Percentiles rank a stretch among this genome's conserved stretches.
Conservation (phyloP, 495 filamentous ascomycete genomes). For the Penicillium psychrofluorescens region DNA sequence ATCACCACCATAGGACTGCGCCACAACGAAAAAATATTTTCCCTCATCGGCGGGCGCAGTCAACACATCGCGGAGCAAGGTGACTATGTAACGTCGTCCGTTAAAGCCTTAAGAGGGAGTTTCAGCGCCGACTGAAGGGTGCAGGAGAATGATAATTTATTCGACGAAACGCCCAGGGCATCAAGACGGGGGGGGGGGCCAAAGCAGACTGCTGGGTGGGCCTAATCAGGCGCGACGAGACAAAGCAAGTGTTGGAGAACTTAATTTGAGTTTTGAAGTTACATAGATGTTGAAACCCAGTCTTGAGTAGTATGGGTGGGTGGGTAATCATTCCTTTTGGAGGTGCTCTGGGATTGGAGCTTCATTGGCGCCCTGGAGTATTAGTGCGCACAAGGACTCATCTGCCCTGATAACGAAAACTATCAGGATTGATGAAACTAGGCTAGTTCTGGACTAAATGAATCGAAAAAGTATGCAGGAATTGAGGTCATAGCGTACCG, state of each 20-base stretch:
- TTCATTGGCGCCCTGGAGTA: too few species aligned
- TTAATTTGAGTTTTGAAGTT: neutral
- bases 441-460: too few species aligned
- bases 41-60: constrained; percentile 19
- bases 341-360: too few species aligned
- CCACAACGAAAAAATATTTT: constrained; percentile 27
- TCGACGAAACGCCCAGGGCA: constrained; percentile 24
- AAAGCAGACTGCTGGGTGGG: constrained; percentile 18
- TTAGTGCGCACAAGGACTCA: too few species aligned
- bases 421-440: too few species aligned
- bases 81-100: constrained; percentile 14
- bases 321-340: too few species aligned
- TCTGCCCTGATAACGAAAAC: too few species aligned
- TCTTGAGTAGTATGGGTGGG: too few species aligned
- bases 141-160: constrained; percentile 9
- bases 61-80: constrained; percentile 17
- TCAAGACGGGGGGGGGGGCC: constrained; percentile 22
- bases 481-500: too few species aligned
- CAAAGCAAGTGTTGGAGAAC: constrained; percentile 37
- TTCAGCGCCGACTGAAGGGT: constrained; percentile 37
- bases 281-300: too few species aligned
- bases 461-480: too few species aligned
- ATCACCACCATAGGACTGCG: constrained; percentile 44
- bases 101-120: constrained; percentile 31
- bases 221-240: constrained; percentile 40